Base-by-base conservation (phyloP, 2,329 filamentous ascomycete species). In the Fusarium continuum region DNA sequence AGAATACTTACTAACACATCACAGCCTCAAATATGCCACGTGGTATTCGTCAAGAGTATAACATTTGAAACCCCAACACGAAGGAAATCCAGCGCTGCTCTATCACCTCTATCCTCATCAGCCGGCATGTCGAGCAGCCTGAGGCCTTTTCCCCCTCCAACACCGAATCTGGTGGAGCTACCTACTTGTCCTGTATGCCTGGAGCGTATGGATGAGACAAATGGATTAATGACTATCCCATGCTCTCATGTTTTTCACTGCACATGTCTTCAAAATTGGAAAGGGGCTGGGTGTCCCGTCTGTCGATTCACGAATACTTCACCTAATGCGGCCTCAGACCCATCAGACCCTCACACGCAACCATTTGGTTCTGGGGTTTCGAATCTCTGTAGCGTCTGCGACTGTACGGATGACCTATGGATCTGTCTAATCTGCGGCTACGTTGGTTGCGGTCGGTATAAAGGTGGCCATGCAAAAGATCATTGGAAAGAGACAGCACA, bases 171-270 rank as follows among this genome's bases (percentile, higher is more conserved):
- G 2, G 85, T 97, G 49, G 95, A 99, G 77, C 81, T 99, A 11
- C 95, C 95, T 3, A 98, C 95, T 2, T 99, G 95, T 65, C 93
- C 95, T 0, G 95, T 99, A 9, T 99, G 95, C 67, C 84, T 99
- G 6, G 95, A 99, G 75, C 89, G 94, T 41, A 99, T 99, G 95
- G 95, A 99, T 72, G 94, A 98, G 74, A 97, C 93, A 1, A 96
- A 93, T 0, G 95, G 95, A 0, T 82, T 99, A 3, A 86, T 99
- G 73, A 99, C 95, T 1, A 98, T 98, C 34, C 89, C 96, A 25
- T 99, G 95, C 74, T 94, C 98, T 72, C 95, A 99, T 71, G 92
- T 98, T 46, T 99, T 99, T 73, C 95, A 99, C 75, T 98, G 95
- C 73, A 93, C 90, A 2, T 99, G 95, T 76, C 82, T 99, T 1